Percentiles rank a stretch among this genome's conserved stretches.
Evolutionary conservation across 2,329 filamentous ascomycete genomes (phyloP).

Genomic region (Fusarium nematophilum): DNA sequence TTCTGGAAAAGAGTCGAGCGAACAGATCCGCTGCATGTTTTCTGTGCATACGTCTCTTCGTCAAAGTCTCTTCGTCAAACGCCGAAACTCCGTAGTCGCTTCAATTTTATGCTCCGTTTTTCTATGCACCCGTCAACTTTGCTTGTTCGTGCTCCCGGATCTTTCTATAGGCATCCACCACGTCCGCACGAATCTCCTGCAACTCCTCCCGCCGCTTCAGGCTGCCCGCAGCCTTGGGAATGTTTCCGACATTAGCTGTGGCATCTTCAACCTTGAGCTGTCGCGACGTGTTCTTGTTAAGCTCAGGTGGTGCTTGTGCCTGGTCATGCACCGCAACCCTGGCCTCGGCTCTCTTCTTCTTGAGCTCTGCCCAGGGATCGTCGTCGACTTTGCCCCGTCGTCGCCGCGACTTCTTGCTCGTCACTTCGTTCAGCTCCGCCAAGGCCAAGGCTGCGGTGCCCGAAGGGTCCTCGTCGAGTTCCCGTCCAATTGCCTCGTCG

Average conservation of each 20-base stretch:
- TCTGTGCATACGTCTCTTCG: neutral
- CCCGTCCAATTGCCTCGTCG: slow-evolving; percentile 71
- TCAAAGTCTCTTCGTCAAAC: neutral
- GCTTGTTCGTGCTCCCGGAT: slow-evolving; percentile 53
- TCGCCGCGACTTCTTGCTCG: slow-evolving; percentile 55
- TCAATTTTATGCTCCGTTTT: slow-evolving; percentile 9
- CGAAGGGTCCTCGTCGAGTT: slow-evolving; percentile 68
- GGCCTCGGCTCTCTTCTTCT: slow-evolving; percentile 70
- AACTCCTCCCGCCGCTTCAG: slow-evolving; percentile 54
- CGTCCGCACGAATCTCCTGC: slow-evolving; percentile 49
- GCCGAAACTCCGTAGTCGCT: slow-evolving; percentile 4
- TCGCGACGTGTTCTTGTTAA: slow-evolving; percentile 62
- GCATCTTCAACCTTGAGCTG: slow-evolving; percentile 51
- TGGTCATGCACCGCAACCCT: slow-evolving; percentile 67
- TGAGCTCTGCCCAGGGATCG: slow-evolving; percentile 83
- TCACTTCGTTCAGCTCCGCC: slow-evolving; percentile 52
- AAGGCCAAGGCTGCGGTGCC: slow-evolving; percentile 60
- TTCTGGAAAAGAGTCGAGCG: neutral
- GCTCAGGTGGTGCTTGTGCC: slow-evolving; percentile 79
- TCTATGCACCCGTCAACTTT: slow-evolving; percentile 39
- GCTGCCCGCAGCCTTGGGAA: slow-evolving; percentile 54
- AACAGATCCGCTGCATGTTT: too few species aligned
- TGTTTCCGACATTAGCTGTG: slow-evolving; percentile 49
- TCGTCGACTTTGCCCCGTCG: slow-evolving; percentile 65
- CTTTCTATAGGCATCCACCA: slow-evolving; percentile 54